These are phyloP conservation scores for Rhododendron williamsianum DNA, from an alignment of 148 eudicot species.

Conservation along the genomic window DNA sequence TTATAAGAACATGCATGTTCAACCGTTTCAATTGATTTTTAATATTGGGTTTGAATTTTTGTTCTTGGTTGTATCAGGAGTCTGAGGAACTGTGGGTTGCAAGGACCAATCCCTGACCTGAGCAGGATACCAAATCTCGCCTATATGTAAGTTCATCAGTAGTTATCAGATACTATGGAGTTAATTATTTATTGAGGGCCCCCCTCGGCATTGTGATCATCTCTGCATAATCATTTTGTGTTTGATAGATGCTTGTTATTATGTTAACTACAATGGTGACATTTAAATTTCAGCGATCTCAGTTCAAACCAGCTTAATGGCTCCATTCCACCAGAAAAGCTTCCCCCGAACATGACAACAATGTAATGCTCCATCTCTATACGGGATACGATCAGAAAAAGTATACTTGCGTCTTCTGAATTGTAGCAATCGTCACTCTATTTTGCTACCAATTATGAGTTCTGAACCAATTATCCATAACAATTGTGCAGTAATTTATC, in stretches of 20 bases:
- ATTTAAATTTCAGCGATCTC: conserved; percentile 50
- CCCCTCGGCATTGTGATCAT: background rate
- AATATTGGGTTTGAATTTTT: background rate
- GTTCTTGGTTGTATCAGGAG: conserved; percentile 49
- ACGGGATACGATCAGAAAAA: background rate
- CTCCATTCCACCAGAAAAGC: conserved; percentile 43
- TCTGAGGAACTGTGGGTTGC: conserved; percentile 74
- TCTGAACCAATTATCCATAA: conserved; percentile 6
- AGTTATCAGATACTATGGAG: background rate
- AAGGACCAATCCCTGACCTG: conserved; percentile 64
- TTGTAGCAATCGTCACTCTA: background rate
- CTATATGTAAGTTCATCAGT: conserved; percentile 51
- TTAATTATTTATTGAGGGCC: background rate
- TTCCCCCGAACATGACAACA: conserved; percentile 53
- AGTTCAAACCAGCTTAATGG: conserved; percentile 66
- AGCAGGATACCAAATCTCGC: conserved; percentile 49
- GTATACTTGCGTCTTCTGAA: background rate
- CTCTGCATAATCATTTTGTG: background rate
- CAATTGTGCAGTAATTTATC: conserved; percentile 53
- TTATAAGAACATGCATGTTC: background rate
- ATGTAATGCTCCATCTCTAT: conserved; percentile 30
- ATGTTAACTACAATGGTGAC: background rate
- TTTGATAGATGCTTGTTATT: background rate
- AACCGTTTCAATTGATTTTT: background rate
- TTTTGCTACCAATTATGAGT: background rate